Base-by-base conservation (phyloP, 305 asterid genomes). In the Solanum hybrid region DNA sequence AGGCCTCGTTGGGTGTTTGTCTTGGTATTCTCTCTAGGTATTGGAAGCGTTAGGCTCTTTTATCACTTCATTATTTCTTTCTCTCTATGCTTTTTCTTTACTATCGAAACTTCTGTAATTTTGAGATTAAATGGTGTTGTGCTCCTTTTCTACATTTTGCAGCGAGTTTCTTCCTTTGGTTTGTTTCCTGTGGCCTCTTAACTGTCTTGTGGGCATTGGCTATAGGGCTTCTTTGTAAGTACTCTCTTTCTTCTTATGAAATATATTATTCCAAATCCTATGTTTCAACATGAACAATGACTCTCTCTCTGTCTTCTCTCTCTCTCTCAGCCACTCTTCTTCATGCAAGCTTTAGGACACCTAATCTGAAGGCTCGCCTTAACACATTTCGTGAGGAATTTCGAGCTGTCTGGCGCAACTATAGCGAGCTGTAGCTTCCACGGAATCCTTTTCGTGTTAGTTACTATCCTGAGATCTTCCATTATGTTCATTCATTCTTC, bases 301-400 rank as follows among this genome's bases (percentile, higher is more conserved):
- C 20, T 90, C 29, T 88, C 90, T 88, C 90, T 61, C 36, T 78
- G 4, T 42, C 3, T 26, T 87, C 89, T 71, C 89, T 79, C 79
- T 87, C 82, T 89, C 92, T 92, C 89, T 42, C 93, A 97, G 99
- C 96, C 89, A 96, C 97, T 90, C 88, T 95, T 83, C 89, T 94
- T 81, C 99, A 97, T 92, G 97, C 98, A 91, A 95, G 97, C 90
- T 94, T 97, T 91, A 94, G 97, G 93, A 95, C 97, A 26, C 98
- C 98, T 86, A 96, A 97, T 92, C 93, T 96, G 93, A 96, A 96
- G 93, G 99, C 99, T 90, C 99, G 99, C 79, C 91, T 97, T 91
- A 97, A 97, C 95, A 97, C 99, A 85, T 97, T 96, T 92, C 97
- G 99, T 8, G 99, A 97, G 93, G 99, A 97, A 93, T 96, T 97